phyloP scores from a whole-genome alignment of 257 asterid species.

The Fraxinus americana region DNA sequence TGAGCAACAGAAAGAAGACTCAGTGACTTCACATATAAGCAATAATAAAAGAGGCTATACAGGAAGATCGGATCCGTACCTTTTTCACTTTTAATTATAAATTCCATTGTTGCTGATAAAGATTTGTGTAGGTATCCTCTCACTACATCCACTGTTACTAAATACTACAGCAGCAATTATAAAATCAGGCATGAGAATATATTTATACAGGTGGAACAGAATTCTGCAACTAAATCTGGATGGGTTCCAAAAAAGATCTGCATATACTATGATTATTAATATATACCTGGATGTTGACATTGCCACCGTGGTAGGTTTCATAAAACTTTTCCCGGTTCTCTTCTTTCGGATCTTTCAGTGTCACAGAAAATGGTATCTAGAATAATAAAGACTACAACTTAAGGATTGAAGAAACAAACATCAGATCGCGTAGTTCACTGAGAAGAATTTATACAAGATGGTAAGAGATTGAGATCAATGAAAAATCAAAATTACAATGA shows the following conservation, averaged over 20 bases:
- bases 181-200: conserved; percentile 38
- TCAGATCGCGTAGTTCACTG: background rate
- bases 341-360: conserved; percentile 54
- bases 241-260: conserved; percentile 7
- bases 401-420: conserved; percentile 18
- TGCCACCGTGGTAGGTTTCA: conserved; percentile 86
- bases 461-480: conserved; percentile 5
- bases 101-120: conserved; percentile 64
- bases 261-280: conserved; percentile 16
- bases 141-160: conserved; percentile 62
- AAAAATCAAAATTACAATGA: background rate
- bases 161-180: conserved; percentile 55
- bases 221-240: conserved; percentile 5
- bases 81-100: conserved; percentile 68
- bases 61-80: conserved; percentile 38
- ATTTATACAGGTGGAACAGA: conserved; percentile 17
- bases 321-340: conserved; percentile 56
- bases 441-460: conserved; percentile 12
- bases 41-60: conserved; percentile 15
- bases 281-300: conserved; percentile 76
- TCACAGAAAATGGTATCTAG: conserved; percentile 77
- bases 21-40: conserved; percentile 22
- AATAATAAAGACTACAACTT: conserved; percentile 4
- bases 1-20: conserved; percentile 26
- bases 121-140: conserved; percentile 88